A percentile compares a stretch with the other conserved stretches of the same genome.
phyloP scores from a whole-genome alignment of 164 flowering plant species.

The Saururus chinensis region DNA sequence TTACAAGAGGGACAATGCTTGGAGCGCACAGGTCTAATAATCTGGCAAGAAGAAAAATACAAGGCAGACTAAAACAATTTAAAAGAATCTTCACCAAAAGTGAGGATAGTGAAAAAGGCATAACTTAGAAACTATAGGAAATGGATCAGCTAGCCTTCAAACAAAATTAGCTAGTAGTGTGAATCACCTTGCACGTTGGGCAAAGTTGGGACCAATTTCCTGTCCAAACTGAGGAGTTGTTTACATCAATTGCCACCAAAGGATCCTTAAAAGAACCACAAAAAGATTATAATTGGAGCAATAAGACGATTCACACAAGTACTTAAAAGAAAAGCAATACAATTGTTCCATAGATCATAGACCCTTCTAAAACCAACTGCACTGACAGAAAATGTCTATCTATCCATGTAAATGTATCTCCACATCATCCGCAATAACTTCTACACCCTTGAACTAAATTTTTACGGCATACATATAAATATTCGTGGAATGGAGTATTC shows the following conservation, averaged over 20 bases:
- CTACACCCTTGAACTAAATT: no score
- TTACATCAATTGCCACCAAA: constrained; percentile 53
- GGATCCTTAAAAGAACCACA: constrained; percentile 48
- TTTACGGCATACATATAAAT: no score
- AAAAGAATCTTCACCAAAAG: neutral
- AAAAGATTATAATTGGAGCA: neutral
- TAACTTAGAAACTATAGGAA: neutral
- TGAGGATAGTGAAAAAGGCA: no score
- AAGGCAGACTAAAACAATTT: neutral
- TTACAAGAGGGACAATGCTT: constrained; percentile 90
- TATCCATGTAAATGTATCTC: no score
- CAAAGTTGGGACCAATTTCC: constrained; percentile 98
- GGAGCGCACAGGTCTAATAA: constrained; percentile 90
- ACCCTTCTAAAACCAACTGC: no score
- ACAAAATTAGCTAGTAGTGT: neutral
- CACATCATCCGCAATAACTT: no score
- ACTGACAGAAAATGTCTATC: no score
- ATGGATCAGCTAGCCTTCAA: neutral
- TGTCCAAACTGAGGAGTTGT: constrained; percentile 49
- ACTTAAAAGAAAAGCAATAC: no score
- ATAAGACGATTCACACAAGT: no score
- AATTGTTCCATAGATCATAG: no score
- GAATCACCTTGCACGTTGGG: constrained; percentile 88
- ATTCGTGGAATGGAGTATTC: no score
- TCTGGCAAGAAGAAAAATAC: constrained; percentile 29